phyloP scores from a whole-genome alignment of 2,329 filamentous ascomycete species.

The Coniochaeta sp. region DNA sequence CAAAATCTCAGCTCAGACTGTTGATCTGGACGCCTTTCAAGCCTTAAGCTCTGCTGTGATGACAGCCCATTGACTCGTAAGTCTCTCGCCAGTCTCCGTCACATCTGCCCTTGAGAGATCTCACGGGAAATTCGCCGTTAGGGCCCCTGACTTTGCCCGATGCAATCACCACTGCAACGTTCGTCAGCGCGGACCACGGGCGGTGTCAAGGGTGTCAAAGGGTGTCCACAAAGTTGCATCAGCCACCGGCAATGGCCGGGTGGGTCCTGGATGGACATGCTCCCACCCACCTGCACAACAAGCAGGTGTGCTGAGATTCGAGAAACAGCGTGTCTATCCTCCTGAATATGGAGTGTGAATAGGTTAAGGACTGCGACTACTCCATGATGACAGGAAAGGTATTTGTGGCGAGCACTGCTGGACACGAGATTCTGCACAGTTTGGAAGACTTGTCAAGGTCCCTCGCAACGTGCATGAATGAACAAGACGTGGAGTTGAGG shows the following conservation, averaged over 20 bases:
- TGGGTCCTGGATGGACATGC: background rate
- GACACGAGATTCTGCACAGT: too few relatives aligned
- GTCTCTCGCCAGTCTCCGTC: background rate
- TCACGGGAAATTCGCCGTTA: conserved; percentile 13
- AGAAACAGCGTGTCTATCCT: too few relatives aligned
- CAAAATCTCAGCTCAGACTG: background rate
- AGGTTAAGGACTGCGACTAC: too few relatives aligned
- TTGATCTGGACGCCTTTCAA: background rate
- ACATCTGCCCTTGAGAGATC: conserved; percentile 12
- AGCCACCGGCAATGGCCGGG: conserved; percentile 2
- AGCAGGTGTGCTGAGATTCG: background rate
- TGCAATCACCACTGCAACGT: conserved; percentile 21
- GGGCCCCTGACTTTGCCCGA: conserved; percentile 20
- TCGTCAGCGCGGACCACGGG: conserved; percentile 7
- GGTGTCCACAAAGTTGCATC: background rate
- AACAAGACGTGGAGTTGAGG: background rate
- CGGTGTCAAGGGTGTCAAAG: background rate
- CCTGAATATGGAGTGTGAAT: too few relatives aligned
- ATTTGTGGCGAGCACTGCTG: too few relatives aligned
- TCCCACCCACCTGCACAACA: too few relatives aligned
- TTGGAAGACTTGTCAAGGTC: too few relatives aligned
- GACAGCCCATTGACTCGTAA: background rate
- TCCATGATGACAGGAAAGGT: too few relatives aligned
- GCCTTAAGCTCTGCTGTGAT: background rate
- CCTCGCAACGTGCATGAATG: background rate